Base-by-base conservation (phyloP, 2,329 filamentous ascomycete species). In the Colletotrichum costaricense region DNA sequence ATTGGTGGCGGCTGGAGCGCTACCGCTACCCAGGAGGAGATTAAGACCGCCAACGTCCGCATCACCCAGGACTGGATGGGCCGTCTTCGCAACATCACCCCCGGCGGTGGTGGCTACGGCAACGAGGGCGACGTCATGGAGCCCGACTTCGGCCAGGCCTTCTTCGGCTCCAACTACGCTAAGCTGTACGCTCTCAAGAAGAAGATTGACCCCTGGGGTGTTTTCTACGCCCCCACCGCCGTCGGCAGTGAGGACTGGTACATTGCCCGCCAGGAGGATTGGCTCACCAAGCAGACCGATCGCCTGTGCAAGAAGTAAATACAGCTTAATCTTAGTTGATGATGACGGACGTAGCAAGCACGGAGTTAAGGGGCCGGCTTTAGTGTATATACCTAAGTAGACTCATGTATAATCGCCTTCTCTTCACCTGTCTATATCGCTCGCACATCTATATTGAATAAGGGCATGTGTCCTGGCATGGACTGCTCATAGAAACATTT, bases 91-190 rank as follows among this genome's bases (percentile, higher is more conserved):
- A 72, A 76, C 22, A 70, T 78, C 33, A 78, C 75, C 30, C 78
- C 78, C 19, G 76, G 76, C 14, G 69, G 74, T 16, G 78, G 79
- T 16, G 75, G 75, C 19, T 80, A 82, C 64, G 72, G 78, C 35
- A 82, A 80, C 63, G 81, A 82, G 67, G 80, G 78, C 3, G 78
- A 81, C 38, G 73, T 80, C 24, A 77, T 77, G 72, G 79, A 82
- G 62, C 79, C 79, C 1, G 76, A 80, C 22, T 82, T 80, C 63
- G 75, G 72, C 8, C 60, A 79, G 64, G 71, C 76, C 1, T 82
- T 82, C 66, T 82, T 77, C 54, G 81, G 81, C 5, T 55, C 59
- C 14, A 79, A 79, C 60, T 82, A 82, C 42, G 69, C 72, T 6
- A 64, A 75, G 12, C 75, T 82, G 19, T 60, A 76, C 5, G 71